Evolutionary conservation across 2,329 filamentous ascomycete species (phyloP).

Genomic region (Helotiales sp.): DNA sequence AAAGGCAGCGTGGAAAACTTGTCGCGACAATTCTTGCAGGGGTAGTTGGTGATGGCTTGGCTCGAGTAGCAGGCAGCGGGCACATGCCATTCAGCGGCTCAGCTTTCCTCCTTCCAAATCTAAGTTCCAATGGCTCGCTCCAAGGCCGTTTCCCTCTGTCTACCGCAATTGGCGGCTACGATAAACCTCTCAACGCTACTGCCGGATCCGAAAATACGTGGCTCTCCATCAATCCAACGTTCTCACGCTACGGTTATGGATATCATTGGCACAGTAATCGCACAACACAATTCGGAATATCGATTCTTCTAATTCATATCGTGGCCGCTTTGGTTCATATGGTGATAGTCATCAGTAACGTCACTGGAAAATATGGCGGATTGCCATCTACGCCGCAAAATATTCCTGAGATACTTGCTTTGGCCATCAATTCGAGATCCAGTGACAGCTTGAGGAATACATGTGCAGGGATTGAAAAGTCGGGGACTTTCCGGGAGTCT

Average conservation of each 20-base stretch:
- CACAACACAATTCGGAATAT: conserved; percentile 4
- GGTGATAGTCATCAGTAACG: neutral
- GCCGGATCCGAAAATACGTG: neutral
- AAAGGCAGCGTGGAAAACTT: neutral
- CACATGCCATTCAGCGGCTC: neutral
- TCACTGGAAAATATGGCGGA: neutral
- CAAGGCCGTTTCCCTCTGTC: neutral
- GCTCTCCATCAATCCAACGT: neutral
- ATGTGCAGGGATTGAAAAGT: neutral
- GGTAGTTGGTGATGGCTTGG: neutral
- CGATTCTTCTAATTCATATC: neutral
- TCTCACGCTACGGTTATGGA: neutral
- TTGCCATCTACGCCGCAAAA: neutral
- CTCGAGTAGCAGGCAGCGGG: neutral
- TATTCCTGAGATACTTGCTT: conserved; percentile 1
- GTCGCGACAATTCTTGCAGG: conserved; percentile 1
- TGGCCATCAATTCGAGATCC: neutral
- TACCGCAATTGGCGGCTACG: neutral
- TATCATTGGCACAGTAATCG: neutral
- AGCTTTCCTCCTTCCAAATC: conserved; percentile 1
- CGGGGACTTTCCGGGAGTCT: neutral
- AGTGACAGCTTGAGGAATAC: conserved; percentile 6
- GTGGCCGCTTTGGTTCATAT: neutral
- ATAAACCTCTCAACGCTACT: conserved; percentile 5
- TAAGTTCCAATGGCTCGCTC: neutral